phyloP scores from a whole-genome alignment of 2,329 filamentous ascomycete genomes.

The Daldinia sp. region DNA sequence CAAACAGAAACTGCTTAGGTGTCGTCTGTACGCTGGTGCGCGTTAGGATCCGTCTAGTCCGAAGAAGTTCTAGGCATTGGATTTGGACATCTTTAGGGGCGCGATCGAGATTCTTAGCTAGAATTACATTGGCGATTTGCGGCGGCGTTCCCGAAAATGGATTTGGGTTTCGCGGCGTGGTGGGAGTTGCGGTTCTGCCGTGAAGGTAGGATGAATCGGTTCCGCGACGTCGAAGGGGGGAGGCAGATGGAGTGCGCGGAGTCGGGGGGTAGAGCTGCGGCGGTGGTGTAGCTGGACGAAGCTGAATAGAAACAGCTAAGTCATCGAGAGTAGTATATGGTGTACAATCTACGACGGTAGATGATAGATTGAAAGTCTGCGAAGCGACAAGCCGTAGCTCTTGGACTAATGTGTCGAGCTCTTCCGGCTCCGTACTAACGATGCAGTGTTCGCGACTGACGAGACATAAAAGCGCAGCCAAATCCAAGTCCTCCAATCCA shows the following conservation, averaged over 20 bases:
- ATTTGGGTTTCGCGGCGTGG: not conserved
- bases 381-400: conserved; percentile 77
- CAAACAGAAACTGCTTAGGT: conserved; percentile 80
- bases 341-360: conserved; percentile 76
- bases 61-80: conserved; percentile 80
- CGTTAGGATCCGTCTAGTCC: conserved; percentile 79
- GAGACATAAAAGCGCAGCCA: conserved; percentile 84
- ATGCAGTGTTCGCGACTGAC: conserved; percentile 87
- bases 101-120: conserved; percentile 80
- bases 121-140: conserved; percentile 79
- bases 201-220: conserved; percentile 18
- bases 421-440: conserved; percentile 73
- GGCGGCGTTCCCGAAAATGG: conserved; percentile 10
- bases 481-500: conserved; percentile 83
- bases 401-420: conserved; percentile 72
- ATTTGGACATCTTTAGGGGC: conserved; percentile 82
- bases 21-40: conserved; percentile 76
- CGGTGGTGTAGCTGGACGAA: conserved; percentile 43
- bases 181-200: not conserved
- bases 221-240: conserved; percentile 22
- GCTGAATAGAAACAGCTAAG: conserved; percentile 76
- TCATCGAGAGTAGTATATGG: conserved; percentile 79
- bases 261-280: conserved; percentile 5
- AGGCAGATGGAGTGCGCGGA: conserved; percentile 22
- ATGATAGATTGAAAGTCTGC: conserved; percentile 76